Evolutionary conservation across 345 rosid species (phyloP).

Genomic region (Anastatica hierochuntica): DNA sequence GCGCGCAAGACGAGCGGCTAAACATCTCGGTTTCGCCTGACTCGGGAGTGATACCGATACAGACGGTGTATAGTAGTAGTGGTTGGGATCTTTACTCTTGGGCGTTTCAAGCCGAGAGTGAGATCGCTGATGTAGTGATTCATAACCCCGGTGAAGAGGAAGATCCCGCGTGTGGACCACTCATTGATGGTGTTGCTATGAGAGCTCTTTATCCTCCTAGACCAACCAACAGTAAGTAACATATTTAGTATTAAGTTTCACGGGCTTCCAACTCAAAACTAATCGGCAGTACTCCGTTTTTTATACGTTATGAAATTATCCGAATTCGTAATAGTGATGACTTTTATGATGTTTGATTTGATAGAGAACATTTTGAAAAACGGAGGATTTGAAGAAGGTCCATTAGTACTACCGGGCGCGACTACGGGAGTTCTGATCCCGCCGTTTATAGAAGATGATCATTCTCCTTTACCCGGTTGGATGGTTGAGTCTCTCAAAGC

Average conservation of each 20-base stretch:
- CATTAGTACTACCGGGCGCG: conserved; percentile 49
- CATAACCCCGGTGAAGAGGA: conserved; percentile 87
- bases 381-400: conserved; percentile 70
- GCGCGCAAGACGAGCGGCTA: too few relatives aligned
- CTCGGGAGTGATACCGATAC: conserved; percentile 61
- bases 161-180: conserved; percentile 82
- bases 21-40: conserved; percentile 64
- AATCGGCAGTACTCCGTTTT: too few relatives aligned
- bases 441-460: conserved; percentile 60
- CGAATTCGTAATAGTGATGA: too few relatives aligned
- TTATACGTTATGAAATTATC: too few relatives aligned
- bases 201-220: conserved; percentile 51
- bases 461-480: conserved; percentile 79
- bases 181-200: conserved; percentile 62
- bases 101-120: conserved; percentile 47
- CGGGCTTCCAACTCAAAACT: too few relatives aligned
- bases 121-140: conserved; percentile 37
- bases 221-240: conserved; percentile 43
- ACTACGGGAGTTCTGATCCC: conserved; percentile 72
- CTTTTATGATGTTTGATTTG: not conserved
- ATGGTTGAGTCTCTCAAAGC: conserved; percentile 77
- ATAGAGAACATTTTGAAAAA: conserved; percentile 64
- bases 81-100: conserved; percentile 82
- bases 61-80: conserved; percentile 61
- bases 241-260: too few relatives aligned